phyloP scores from a whole-genome alignment of 805 yeast species.

The Yarrowia keelungensis region DNA sequence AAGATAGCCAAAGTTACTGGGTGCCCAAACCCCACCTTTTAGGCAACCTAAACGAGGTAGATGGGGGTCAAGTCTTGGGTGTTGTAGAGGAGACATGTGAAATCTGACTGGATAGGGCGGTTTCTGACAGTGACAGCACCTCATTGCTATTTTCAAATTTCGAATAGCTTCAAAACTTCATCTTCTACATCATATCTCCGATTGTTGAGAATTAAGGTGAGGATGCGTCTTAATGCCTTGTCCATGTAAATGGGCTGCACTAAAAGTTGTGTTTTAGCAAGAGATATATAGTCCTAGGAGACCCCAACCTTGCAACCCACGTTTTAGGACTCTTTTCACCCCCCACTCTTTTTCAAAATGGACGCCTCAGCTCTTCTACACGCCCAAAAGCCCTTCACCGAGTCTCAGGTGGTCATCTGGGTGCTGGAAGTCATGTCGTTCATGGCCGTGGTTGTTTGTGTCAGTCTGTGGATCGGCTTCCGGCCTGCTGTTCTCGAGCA shows the following conservation, averaged over 20 bases:
- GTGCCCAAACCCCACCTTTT: slow-evolving; percentile 20
- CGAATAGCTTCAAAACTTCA: neutral
- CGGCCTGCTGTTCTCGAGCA: neutral
- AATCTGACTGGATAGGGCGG: neutral
- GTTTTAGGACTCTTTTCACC: no score
- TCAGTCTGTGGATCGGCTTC: slow-evolving; percentile 12
- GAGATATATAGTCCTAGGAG: slow-evolving; percentile 8
- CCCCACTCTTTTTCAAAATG: neutral
- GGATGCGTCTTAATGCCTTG: slow-evolving; percentile 8
- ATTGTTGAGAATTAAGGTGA: neutral
- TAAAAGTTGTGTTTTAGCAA: neutral
- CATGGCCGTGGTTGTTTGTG: slow-evolving; percentile 4
- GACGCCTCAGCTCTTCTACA: neutral
- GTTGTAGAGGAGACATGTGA: neutral
- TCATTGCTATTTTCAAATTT: neutral
- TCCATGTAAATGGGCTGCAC: slow-evolving; percentile 20
- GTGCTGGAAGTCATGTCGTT: slow-evolving; percentile 20
- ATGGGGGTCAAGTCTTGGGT: neutral
- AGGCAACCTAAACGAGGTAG: neutral
- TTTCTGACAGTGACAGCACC: no score
- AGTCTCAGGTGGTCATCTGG: slow-evolving; percentile 13
- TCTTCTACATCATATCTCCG: neutral
- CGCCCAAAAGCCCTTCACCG: slow-evolving; percentile 17
- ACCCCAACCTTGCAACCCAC: neutral
- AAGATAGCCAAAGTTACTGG: slow-evolving; percentile 3